Percentiles rank a stretch among this genome's conserved stretches.
Evolutionary conservation across 371 early-diverging fungal species (phyloP).

Genomic region (Mucor mucedo): DNA sequence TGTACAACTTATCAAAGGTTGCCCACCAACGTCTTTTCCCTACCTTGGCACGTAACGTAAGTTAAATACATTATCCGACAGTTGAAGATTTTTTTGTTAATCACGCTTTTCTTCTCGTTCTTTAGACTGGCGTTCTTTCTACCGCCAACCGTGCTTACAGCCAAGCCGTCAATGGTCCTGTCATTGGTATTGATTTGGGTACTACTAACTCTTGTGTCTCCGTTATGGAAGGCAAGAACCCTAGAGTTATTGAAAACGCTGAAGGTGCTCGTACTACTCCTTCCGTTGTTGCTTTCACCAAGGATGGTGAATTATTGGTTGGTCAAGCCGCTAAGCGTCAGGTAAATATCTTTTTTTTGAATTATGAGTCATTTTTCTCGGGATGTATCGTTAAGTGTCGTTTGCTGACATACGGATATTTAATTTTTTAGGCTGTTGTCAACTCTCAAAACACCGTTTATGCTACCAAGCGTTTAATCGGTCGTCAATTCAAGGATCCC

Average conservation of each 20-base stretch:
- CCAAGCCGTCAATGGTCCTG: slow-evolving; percentile 83
- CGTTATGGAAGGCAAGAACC: slow-evolving; percentile 92
- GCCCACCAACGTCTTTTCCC: slow-evolving; percentile 40
- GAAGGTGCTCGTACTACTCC: slow-evolving; percentile 96
- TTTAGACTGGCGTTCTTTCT: slow-evolving; percentile 36
- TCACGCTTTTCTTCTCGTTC: background rate
- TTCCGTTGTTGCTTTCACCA: slow-evolving; percentile 90
- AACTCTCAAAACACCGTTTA: slow-evolving; percentile 93
- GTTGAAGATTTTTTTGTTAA: background rate
- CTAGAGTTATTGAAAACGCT: slow-evolving; percentile 92
- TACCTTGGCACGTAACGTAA: slow-evolving; percentile 39
- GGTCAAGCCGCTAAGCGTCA: slow-evolving; percentile 92
- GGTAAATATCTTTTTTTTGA: slow-evolving; percentile 24
- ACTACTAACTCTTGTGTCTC: slow-evolving; percentile 98
- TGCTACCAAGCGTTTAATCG: slow-evolving; percentile 95
- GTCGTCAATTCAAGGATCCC: slow-evolving; percentile 87
- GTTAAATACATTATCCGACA: slow-evolving; percentile 2
- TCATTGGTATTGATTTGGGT: slow-evolving; percentile 98
- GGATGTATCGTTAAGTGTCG: background rate
- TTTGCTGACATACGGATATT: background rate
- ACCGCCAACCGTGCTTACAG: slow-evolving; percentile 51
- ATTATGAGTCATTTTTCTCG: slow-evolving; percentile 4
- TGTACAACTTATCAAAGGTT: slow-evolving; percentile 52
- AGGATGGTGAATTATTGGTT: slow-evolving; percentile 87
- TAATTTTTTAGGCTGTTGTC: slow-evolving; percentile 72